A percentile compares a stretch with the other conserved stretches of the same genome.
phyloP scores from a whole-genome alignment of 1,284 basidiomycete species.

The Sphaerobolus stellatus region DNA sequence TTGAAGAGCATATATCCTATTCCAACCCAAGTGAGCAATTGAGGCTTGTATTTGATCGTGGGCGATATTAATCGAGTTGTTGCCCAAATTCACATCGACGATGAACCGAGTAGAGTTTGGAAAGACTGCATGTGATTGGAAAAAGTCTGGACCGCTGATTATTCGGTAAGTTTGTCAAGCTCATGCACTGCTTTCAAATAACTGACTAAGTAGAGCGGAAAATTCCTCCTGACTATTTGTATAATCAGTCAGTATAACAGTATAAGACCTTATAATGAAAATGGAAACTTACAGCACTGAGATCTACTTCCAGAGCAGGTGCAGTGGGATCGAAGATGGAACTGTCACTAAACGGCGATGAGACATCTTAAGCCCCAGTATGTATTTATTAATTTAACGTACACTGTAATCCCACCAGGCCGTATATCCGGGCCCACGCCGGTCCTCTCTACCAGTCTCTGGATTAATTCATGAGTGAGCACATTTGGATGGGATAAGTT shows the following conservation, averaged over 20 bases:
- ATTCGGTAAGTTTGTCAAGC: neutral
- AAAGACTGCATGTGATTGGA: slow-evolving; percentile 31
- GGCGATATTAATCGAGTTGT: slow-evolving; percentile 34
- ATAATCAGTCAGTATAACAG: slow-evolving; percentile 2
- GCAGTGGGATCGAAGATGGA: slow-evolving; percentile 29
- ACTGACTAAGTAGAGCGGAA: slow-evolving; percentile 32
- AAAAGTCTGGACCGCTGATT: slow-evolving; percentile 32
- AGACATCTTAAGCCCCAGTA: neutral
- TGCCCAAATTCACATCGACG: slow-evolving; percentile 35
- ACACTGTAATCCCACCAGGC: slow-evolving; percentile 38
- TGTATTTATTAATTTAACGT: slow-evolving; percentile 3
- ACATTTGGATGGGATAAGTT: slow-evolving; percentile 32
- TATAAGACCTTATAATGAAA: neutral
- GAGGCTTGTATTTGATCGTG: slow-evolving; percentile 31
- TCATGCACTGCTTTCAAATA: neutral
- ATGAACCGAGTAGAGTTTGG: slow-evolving; percentile 32
- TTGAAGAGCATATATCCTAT: slow-evolving; percentile 33
- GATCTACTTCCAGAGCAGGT: slow-evolving; percentile 26
- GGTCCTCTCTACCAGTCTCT: slow-evolving; percentile 33
- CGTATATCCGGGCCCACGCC: slow-evolving; percentile 33
- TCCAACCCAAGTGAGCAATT: slow-evolving; percentile 30
- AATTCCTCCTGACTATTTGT: slow-evolving; percentile 30
- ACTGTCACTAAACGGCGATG: slow-evolving; percentile 27
- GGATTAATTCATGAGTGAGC: slow-evolving; percentile 31
- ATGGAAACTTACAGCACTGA: slow-evolving; percentile 26